Percentiles rank a stretch among this genome's conserved stretches.
phyloP scores from a whole-genome alignment of 495 filamentous ascomycete genomes.

The Trichoderma gamsii region DNA sequence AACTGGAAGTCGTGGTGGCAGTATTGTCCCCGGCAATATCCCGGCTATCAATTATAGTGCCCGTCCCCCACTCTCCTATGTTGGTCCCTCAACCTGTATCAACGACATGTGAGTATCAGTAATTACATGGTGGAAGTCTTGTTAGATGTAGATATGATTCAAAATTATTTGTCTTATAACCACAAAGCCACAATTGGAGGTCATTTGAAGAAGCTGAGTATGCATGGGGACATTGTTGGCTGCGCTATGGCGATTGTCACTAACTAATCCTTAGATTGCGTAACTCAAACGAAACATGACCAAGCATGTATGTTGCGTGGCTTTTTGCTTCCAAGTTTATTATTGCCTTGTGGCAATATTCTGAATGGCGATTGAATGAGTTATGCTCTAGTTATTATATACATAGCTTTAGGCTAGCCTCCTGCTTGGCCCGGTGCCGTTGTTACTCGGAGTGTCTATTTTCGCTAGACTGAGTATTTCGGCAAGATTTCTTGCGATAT shows the following conservation, averaged over 20 bases:
- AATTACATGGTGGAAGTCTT: no score
- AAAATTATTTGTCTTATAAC: no score
- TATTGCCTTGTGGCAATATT: background rate
- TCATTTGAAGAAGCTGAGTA: background rate
- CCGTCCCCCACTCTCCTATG: background rate
- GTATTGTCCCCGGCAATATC: conserved; percentile 10
- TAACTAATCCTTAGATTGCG: background rate
- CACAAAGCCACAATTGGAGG: background rate
- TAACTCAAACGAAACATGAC: background rate
- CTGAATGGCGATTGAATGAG: background rate
- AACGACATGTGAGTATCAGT: background rate
- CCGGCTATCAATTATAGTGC: conserved; percentile 1
- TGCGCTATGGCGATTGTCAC: background rate
- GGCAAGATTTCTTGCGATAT: no score
- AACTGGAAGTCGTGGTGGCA: background rate
- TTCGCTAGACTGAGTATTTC: no score
- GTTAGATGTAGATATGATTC: background rate
- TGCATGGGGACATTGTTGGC: background rate
- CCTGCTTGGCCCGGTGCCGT: no score
- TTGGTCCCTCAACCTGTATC: no score
- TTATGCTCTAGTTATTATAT: background rate
- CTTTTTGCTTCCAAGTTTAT: background rate
- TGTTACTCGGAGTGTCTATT: no score
- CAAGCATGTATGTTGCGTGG: background rate
- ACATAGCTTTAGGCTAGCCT: background rate